A percentile compares a stretch with the other conserved stretches of the same genome.
Conservation (phyloP, 2,329 filamentous ascomycete species). For the Mycosphaerella arachidis region DNA sequence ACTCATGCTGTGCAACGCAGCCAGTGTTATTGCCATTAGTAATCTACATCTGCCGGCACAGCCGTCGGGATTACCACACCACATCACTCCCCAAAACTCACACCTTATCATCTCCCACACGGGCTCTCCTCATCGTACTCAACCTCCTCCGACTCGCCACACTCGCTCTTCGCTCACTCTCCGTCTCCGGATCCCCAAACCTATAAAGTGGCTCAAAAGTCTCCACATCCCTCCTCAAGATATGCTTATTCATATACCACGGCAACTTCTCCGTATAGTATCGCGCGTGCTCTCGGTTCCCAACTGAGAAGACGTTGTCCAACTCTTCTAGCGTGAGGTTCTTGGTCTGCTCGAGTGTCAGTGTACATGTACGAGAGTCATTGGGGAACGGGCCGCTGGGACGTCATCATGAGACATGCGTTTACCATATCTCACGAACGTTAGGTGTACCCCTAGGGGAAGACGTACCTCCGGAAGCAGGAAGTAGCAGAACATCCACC, state of each 20-base stretch:
- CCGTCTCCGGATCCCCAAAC: not conserved
- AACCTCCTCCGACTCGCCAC: not conserved
- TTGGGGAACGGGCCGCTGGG: too few species aligned
- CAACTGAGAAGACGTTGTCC: slow-evolving; percentile 50
- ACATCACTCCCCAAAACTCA: not conserved
- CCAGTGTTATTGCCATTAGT: too few species aligned
- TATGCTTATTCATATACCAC: not conserved
- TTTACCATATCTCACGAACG: too few species aligned
- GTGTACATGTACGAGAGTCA: too few species aligned
- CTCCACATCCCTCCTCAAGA: not conserved
- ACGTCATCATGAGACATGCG: too few species aligned
- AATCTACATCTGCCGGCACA: too few species aligned
- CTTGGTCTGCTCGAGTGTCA: slow-evolving; percentile 33
- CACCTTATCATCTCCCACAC: not conserved
- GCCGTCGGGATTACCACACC: not conserved
- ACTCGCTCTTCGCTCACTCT: not conserved
- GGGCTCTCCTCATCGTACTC: not conserved
- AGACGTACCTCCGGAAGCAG: slow-evolving; percentile 30
- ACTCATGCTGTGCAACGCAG: too few species aligned
- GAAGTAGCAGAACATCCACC: slow-evolving; percentile 35
- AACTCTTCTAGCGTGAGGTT: slow-evolving; percentile 46
- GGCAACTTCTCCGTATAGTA: slow-evolving; percentile 2
- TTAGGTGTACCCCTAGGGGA: too few species aligned
- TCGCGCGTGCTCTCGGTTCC: slow-evolving; percentile 36
- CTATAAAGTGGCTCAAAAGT: slow-evolving; percentile 1